phyloP scores from a whole-genome alignment of 129 eudicot species.

The Daucus carota region DH1_v3.0 NC_030386.2:15398001-15398500 shows the following conservation, averaged over 20 bases:
- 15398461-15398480: constrained; percentile 23
- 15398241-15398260: constrained; percentile 5
- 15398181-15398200: background rate
- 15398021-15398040: background rate
- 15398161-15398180: background rate
- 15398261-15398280: background rate
- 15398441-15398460: constrained; percentile 4
- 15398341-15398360: constrained; percentile 31
- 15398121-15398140: background rate
- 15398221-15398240: background rate
- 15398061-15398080: background rate
- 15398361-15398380: constrained; percentile 31
- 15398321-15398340: constrained; percentile 29
- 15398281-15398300: constrained; percentile 11
- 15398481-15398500: constrained; percentile 17
- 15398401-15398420: constrained; percentile 16
- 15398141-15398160: background rate
- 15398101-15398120: background rate
- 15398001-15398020: background rate
- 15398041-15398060: background rate
- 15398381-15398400: constrained; percentile 24
- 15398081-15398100: background rate
- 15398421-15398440: constrained; percentile 20
- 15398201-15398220: background rate
- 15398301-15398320: constrained; percentile 37